Evolutionary conservation across 805 yeast species (phyloP), one percentile per base, ranked within the genome.

Genomic region (Candida coquimbonensis): DNA sequence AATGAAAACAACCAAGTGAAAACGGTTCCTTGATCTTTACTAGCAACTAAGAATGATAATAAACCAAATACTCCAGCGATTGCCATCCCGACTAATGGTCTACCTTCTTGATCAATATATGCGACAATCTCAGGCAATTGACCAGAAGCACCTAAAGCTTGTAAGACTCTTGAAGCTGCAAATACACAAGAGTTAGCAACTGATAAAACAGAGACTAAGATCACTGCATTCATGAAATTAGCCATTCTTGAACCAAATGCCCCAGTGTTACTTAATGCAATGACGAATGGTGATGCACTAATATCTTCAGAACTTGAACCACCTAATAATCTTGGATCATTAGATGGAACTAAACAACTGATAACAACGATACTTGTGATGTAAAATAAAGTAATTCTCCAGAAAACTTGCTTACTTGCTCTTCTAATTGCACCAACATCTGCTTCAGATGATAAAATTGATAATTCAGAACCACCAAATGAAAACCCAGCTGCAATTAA

Each of bases 261-360:
- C 43, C 87, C 87, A 21, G 84, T 83, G 47, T 73, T 70, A 21
- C 63, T 65, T 44, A 83, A 72, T 27, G 91, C 88, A 64, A 85
- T 79, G 43, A 84, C 91, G 54, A 84, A 84, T 24, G 95, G 91
- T 14, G 91, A 84, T 11, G 89, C 87, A n/a, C 78, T 63, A 42
- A 82, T 81, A 53, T 77, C 80, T 47, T 73, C 79, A 34, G 69
- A 71, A 40, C 73, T 61, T 31, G 73, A 64, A 49, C 78, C 78
- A 31, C 65, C 65, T 44, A 74, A 47, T 43, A 83, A 63, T 49
- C 77, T 63, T 4, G 60, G 55, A 50, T 78, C 76, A 49, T 65
- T 70, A 60, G 74, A 82, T 14, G 93, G 91, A 12, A 87, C 93
- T 47, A 87, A 69, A 54, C 84, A 77, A 38, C 89, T 83, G 54